Evolutionary conservation across 148 eudicot species (phyloP).

Genomic region (Amaranthus cruentus): DNA sequence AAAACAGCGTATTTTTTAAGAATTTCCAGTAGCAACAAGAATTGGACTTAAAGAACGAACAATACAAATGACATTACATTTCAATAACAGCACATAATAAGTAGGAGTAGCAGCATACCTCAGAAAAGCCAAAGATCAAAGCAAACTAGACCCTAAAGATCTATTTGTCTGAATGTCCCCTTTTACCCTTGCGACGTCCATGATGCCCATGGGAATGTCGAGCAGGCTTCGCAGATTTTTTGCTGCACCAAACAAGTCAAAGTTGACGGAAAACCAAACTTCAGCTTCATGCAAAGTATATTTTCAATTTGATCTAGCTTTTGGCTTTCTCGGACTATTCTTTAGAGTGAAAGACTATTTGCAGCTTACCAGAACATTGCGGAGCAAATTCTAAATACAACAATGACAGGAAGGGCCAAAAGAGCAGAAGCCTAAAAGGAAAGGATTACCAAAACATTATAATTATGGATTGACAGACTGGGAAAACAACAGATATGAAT

Average conservation of each 20-base stretch:
- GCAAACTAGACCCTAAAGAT: constrained; percentile 15
- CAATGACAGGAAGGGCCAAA: constrained; percentile 69
- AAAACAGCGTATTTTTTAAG: no score
- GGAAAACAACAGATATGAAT: constrained; percentile 3
- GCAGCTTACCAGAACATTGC: constrained; percentile 57
- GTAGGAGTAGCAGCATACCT: constrained; percentile 18
- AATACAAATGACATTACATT: not conserved
- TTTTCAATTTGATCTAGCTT: not conserved
- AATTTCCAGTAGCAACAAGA: not conserved
- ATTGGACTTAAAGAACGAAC: not conserved
- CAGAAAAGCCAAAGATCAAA: constrained; percentile 15
- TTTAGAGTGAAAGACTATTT: not conserved
- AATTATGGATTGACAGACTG: constrained; percentile 8
- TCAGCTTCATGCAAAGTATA: not conserved
- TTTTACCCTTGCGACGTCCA: constrained; percentile 68
- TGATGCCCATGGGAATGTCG: constrained; percentile 42
- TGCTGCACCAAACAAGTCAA: constrained; percentile 36
- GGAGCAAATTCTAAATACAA: constrained; percentile 49
- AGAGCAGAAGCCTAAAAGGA: constrained; percentile 75
- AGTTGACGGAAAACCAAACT: not conserved
- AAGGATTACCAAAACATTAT: not conserved
- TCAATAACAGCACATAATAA: not conserved
- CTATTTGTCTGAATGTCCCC: constrained; percentile 69
- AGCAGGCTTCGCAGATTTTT: constrained; percentile 38
- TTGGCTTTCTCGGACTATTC: not conserved